Evolutionary conservation across 164 flowering plant species (phyloP).

Genomic region (Protea cynaroides): DNA sequence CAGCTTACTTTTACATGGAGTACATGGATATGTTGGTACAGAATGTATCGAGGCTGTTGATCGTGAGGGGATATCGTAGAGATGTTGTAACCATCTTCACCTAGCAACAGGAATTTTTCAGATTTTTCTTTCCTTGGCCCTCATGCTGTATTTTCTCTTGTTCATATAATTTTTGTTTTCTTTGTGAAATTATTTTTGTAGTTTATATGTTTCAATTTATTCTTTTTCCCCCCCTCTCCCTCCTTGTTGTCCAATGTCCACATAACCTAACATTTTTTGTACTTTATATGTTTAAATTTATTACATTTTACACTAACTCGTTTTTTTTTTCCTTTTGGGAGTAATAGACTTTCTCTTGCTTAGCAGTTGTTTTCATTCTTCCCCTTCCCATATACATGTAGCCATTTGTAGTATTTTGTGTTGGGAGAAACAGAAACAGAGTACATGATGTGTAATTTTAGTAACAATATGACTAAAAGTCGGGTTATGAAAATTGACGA

Average conservation of each 20-base stretch:
- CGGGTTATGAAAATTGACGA: no score
- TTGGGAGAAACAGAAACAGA: no score
- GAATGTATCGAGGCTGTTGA: slow-evolving; percentile 85
- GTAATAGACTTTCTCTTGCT: neutral
- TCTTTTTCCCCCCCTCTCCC: neutral
- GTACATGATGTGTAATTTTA: no score
- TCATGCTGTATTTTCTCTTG: neutral
- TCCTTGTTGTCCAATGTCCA: no score
- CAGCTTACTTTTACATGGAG: slow-evolving; percentile 95
- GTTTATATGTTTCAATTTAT: neutral
- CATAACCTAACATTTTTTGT: no score
- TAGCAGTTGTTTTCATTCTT: neutral
- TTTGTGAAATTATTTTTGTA: neutral
- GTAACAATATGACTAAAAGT: no score
- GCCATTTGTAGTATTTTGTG: no score
- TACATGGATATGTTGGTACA: slow-evolving; percentile 94
- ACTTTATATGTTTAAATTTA: no score
- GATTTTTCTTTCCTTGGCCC: neutral
- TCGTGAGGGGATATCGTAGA: slow-evolving; percentile 91
- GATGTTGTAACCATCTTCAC: slow-evolving; percentile 97
- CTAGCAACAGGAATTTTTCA: slow-evolving; percentile 24
- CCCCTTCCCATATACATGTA: neutral
- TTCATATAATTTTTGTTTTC: neutral
- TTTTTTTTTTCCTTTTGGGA: no score
- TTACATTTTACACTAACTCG: no score